Percentiles rank a stretch among this genome's conserved stretches.
phyloP scores from a whole-genome alignment of 2,329 filamentous ascomycete genomes.

The Claviceps quebecensis region DNA sequence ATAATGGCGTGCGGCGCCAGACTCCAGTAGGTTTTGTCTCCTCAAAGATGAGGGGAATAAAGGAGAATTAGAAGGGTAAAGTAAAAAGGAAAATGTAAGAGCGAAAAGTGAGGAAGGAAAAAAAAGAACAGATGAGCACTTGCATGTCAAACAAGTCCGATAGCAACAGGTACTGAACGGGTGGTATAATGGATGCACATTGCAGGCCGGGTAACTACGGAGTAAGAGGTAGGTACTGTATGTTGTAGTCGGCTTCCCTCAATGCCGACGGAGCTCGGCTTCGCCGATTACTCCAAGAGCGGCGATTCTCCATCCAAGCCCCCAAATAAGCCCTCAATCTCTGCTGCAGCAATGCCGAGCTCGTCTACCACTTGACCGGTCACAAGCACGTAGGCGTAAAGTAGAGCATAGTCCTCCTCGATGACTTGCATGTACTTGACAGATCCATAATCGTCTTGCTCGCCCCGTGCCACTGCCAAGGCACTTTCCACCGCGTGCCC shows the following conservation, averaged over 20 bases:
- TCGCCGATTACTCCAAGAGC: constrained; percentile 6
- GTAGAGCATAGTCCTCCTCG: constrained; percentile 67
- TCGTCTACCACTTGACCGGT: constrained; percentile 49
- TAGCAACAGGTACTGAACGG: too few species aligned
- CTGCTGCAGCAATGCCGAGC: constrained; percentile 39
- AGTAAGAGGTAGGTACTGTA: too few species aligned
- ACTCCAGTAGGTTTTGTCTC: too few species aligned
- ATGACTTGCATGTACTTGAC: constrained; percentile 24
- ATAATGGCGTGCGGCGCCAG: too few species aligned
- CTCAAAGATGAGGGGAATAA: background rate
- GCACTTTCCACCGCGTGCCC: background rate
- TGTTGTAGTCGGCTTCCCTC: too few species aligned
- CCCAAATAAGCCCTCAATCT: constrained; percentile 45
- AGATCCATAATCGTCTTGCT: background rate
- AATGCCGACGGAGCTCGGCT: background rate
- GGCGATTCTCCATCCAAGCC: constrained; percentile 23
- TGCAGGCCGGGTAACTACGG: too few species aligned
- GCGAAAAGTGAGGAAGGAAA: background rate
- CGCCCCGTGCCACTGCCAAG: background rate
- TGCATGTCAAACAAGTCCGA: too few species aligned
- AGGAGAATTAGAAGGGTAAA: background rate
- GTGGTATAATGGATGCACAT: too few species aligned
- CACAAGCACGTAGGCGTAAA: constrained; percentile 76
- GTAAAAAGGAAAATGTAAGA: background rate
- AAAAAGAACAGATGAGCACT: background rate